Percentiles rank a stretch among this genome's conserved stretches.
Evolutionary conservation across 208 protist genomes (phyloP).

Genomic region (Crithidia acanthocephali): DNA sequence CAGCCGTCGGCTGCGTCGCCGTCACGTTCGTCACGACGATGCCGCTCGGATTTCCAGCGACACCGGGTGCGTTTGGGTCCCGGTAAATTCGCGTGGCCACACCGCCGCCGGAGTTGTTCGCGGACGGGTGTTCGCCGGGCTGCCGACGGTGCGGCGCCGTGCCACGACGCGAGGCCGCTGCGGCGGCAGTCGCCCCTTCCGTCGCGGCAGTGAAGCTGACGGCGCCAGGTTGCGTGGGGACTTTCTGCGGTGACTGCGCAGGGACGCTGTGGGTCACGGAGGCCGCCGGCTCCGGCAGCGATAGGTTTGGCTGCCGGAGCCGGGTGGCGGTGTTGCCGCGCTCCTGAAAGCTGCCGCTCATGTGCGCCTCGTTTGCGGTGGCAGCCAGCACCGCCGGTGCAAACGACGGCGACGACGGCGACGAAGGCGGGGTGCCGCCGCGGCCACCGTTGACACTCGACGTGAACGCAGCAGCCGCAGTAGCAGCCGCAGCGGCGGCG

Average conservation of each 20-base stretch:
- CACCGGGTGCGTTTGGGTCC: slow-evolving; percentile 12
- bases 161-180: neutral
- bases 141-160: slow-evolving; percentile 11
- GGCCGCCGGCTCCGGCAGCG: neutral
- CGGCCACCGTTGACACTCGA: neutral
- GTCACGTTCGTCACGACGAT: neutral
- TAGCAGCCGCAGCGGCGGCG: too few relatives aligned
- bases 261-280: neutral
- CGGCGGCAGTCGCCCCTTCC: neutral
- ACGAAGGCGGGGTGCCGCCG: neutral
- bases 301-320: too few relatives aligned
- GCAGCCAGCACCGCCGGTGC: neutral
- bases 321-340: too few relatives aligned
- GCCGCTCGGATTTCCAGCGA: neutral
- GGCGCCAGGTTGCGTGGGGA: neutral
- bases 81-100: slow-evolving; percentile 34
- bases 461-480: too few relatives aligned
- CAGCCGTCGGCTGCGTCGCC: neutral
- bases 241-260: neutral
- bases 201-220: neutral
- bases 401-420: slow-evolving; percentile 20
- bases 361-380: neutral
- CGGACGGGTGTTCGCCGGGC: slow-evolving; percentile 9
- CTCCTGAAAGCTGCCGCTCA: neutral
- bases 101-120: slow-evolving; percentile 13